Base-by-base conservation (phyloP, 495 filamentous ascomycete genomes). In the Pseudotulostoma volvatum region DNA sequence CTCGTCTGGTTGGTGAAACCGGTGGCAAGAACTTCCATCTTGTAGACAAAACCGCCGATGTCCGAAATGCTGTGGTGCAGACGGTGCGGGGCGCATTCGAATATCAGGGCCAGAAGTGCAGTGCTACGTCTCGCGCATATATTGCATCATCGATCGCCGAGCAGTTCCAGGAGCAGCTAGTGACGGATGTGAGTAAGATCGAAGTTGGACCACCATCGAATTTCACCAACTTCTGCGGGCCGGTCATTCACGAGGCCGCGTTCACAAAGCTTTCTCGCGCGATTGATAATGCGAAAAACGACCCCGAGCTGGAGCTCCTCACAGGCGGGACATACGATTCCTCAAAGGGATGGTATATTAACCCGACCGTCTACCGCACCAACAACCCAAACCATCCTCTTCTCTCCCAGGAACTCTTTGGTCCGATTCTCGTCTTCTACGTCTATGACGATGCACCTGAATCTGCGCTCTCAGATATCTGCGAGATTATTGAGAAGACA, bases 21-120 rank as follows among this genome's bases (percentile, higher is more conserved):
- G 81, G 82, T 41, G 84, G 84, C 43, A 93, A 93, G 73, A 93
- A 93, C 60, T 93, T 86, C 67, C 84, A 88, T 60, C 63, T 93
- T 30, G 55, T 93, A 33, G 83, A 92, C 52, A 43, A 63, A 4
- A 76, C 72, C 3, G 84, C 84, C 25, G 79, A 90, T 44, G 48
- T 85, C 33, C 56, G 70, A 23, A 88, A 84, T 47, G 84, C 84
- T 18, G 80, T 74, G 7, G 63, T 79, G 33, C 77, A 90, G 45
- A 92, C 84, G 7, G 73, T 93, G 19, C 79, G 84, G 31, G 84
- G 82, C 31, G 78, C 84, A 5, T 93, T 92, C 50, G 84, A 93
- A 59, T 93, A 82, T 52, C 81, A 86, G 53, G 84, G 84, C 16
- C 84, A 93, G 56, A 93, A 90, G 59, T 90, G 83, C 64, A 84